Evolutionary conservation across 768 basidiomycete species (phyloP), one percentile per base, ranked within the genome.

Genomic region (Zangia roseola): DNA sequence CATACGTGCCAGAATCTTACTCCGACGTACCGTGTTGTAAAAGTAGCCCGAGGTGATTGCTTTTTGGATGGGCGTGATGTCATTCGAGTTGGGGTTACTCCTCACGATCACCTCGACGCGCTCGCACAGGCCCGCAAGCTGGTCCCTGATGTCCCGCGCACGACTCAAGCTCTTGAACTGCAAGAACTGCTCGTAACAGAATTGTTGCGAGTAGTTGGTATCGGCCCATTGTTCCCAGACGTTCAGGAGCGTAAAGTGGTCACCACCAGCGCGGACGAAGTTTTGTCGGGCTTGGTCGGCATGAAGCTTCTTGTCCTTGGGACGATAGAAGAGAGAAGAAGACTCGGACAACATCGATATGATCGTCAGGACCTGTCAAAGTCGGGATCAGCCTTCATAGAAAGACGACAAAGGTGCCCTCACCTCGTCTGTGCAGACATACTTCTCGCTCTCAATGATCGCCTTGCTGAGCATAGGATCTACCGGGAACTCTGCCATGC

Each of bases 151-250:
- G 69, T 99, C 95, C 23, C 97, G 85, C 0, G 97, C 97, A 33
- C 97, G 81, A 60, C 86, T 89, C 21, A 99, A 74, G 53, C 89
- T 91, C 78, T 98, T 97, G 78, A 86, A 94, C 64, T 95, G 94
- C 41, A 97, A 69, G 72, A 91, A 97, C 56, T 94, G 91, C 63
- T 95, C 94, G 65, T 94, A 97, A 61, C 92, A 94, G 71, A 92
- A 97, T 60, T 94, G 91, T 64, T 97, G 92, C 19, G 92, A 94
- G 64, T 94, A 98, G 61, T 93, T 93, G 20, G 94, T 91, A 54
- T 99, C 97, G 19, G 90, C 90, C 97, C 97, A 99, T 63, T 97
- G 94, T n/a, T n/a, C n/a, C n/a, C 94, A 98, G 12, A n/a, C n/a
- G n/a, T n/a, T n/a, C n/a, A n/a, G n/a, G n/a, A n/a, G n/a, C n/a